These are phyloP conservation scores for Cyanidioschyzon merolae DNA, from an alignment of 23 red algal genomes.

Conservation along the genomic window DNA sequence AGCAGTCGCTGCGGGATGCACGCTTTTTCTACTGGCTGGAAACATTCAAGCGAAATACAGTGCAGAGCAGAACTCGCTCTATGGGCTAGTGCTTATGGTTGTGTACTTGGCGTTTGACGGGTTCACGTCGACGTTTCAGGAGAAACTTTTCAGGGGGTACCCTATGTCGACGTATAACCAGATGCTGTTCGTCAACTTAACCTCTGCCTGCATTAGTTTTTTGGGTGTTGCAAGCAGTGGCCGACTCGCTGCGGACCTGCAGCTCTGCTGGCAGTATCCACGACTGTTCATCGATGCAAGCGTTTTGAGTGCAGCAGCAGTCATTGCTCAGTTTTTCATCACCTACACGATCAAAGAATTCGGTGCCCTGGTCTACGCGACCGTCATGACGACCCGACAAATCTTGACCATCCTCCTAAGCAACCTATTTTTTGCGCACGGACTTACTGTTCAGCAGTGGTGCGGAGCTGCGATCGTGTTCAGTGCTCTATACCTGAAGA, in stretches of 20 bases:
- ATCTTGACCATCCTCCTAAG: slow-evolving; percentile 76
- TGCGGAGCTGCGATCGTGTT: slow-evolving; percentile 59
- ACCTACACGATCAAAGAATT: slow-evolving; percentile 94
- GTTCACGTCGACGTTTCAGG: slow-evolving; percentile 91
- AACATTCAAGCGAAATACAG: slow-evolving; percentile 68
- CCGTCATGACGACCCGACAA: slow-evolving; percentile 94
- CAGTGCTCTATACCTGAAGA: slow-evolving; percentile 65
- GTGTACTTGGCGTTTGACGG: slow-evolving; percentile 87
- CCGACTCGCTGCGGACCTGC: slow-evolving; percentile 36
- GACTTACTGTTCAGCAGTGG: slow-evolving; percentile 63
- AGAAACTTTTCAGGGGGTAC: slow-evolving; percentile 83
- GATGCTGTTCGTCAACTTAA: slow-evolving; percentile 85
- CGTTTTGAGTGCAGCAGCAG: slow-evolving; percentile 54
- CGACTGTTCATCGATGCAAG: slow-evolving; percentile 43
- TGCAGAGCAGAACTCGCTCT: slow-evolving; percentile 35
- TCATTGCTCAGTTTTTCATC: slow-evolving; percentile 81
- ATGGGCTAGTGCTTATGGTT: slow-evolving; percentile 73
- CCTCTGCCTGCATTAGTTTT: slow-evolving; percentile 48
- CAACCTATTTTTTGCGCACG: slow-evolving; percentile 69
- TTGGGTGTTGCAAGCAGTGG: slow-evolving; percentile 37
- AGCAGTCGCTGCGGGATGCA: slow-evolving; percentile 68
- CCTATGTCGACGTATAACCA: slow-evolving; percentile 91
- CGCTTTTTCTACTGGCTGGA: slow-evolving; percentile 58
- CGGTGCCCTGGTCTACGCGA: slow-evolving; percentile 80
- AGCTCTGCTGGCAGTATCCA: slow-evolving; percentile 54